These are phyloP conservation scores for Gossypium arboreum DNA, from an alignment of 345 rosid species.

Conservation along the genomic window DNA sequence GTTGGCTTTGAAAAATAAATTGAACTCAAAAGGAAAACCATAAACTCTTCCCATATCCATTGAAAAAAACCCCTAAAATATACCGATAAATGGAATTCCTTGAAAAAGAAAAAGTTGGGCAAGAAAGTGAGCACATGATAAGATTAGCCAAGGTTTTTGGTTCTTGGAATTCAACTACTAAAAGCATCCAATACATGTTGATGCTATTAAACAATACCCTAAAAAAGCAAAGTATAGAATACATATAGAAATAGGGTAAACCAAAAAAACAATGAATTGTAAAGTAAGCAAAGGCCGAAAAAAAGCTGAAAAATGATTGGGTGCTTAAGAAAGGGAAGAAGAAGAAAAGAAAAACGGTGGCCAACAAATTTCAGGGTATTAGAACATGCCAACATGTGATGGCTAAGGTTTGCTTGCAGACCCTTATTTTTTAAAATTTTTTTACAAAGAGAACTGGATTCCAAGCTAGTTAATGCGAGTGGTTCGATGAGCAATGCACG, in stretches of 20 bases:
- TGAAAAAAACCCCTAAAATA: not conserved
- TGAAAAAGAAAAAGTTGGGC: not conserved
- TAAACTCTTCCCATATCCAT: not conserved
- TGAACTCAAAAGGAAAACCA: not conserved
- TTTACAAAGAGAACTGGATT: not conserved
- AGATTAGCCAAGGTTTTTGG: not conserved
- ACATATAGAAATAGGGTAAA: not conserved
- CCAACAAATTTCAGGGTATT: not conserved
- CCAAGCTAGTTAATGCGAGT: not conserved
- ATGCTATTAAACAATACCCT: no score
- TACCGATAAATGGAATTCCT: not conserved
- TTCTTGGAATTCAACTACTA: slow-evolving; percentile 2
- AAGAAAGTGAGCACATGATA: not conserved
- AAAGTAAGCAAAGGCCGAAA: not conserved
- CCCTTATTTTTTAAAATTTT: not conserved
- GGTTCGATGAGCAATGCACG: not conserved
- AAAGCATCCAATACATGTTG: not conserved
- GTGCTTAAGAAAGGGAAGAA: no score
- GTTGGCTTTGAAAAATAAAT: not conserved
- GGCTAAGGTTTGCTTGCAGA: slow-evolving; percentile 4
- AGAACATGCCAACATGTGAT: slow-evolving; percentile 11
- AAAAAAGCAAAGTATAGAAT: not conserved
- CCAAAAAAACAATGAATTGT: not conserved
- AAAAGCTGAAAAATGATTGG: not conserved
- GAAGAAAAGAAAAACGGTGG: not conserved